Conservation (phyloP, 2,329 filamentous ascomycete species). For the Coniochaeta sp. region DNA sequence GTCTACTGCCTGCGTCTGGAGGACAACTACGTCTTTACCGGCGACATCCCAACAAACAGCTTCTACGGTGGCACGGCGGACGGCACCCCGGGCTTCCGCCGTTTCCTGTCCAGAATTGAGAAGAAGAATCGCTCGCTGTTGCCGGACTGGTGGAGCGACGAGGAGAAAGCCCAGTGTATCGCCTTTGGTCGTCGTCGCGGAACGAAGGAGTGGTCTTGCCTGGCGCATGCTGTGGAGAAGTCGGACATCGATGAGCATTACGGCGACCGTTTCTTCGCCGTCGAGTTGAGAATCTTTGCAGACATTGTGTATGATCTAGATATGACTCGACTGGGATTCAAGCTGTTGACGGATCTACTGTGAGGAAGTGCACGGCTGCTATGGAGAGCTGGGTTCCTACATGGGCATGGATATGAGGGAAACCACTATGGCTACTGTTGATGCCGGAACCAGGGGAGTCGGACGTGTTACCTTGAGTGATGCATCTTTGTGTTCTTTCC, state of each 20-base stretch:
- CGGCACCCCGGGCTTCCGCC: slow-evolving; percentile 23
- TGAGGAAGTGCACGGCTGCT: slow-evolving; percentile 13
- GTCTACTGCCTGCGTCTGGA: slow-evolving; percentile 37
- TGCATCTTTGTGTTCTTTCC: too few relatives aligned
- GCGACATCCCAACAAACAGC: slow-evolving; percentile 17
- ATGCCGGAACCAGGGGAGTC: background rate
- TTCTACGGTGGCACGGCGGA: slow-evolving; percentile 9
- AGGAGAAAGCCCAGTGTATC: slow-evolving; percentile 30
- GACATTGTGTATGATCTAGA: slow-evolving; percentile 30
- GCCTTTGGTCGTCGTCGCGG: slow-evolving; percentile 18
- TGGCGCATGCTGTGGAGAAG: background rate
- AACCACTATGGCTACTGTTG: background rate
- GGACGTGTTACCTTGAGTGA: background rate
- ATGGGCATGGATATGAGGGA: too few relatives aligned
- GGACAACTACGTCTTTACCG: slow-evolving; percentile 23
- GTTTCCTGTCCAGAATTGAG: slow-evolving; percentile 24
- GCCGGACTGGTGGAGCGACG: slow-evolving; percentile 34
- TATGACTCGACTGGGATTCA: slow-evolving; percentile 11
- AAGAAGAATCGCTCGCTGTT: slow-evolving; percentile 22
- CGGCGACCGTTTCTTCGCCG: slow-evolving; percentile 32
- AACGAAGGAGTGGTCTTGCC: slow-evolving; percentile 22
- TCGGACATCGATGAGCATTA: slow-evolving; percentile 30
- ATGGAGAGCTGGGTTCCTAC: background rate
- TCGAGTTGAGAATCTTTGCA: slow-evolving; percentile 41
- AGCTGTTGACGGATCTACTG: too few relatives aligned